Conservation (phyloP, 73 alveolate genomes). For the Tetrahymena malaccensis region DNA sequence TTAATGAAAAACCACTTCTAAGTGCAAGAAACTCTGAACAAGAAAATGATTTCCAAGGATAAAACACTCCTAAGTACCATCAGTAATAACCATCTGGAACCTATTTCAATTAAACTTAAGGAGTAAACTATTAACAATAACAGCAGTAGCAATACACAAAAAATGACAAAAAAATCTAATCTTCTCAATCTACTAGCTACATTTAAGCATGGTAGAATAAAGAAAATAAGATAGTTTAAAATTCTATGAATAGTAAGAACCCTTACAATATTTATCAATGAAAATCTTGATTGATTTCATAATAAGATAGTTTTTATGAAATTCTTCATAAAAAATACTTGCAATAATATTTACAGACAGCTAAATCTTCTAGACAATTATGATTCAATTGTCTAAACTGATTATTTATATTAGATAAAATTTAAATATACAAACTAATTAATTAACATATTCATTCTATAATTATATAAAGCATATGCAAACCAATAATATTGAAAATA, state of each 20-base stretch:
- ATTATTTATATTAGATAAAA: no score
- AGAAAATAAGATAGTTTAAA: neutral
- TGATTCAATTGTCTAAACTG: neutral
- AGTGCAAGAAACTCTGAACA: neutral
- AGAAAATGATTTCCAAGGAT: neutral
- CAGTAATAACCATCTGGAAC: neutral
- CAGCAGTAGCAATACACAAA: neutral
- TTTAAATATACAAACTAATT: neutral
- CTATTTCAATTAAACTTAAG: neutral
- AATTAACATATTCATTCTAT: no score
- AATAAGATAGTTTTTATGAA: neutral
- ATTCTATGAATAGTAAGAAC: neutral
- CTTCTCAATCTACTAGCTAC: neutral
- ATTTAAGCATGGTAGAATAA: neutral
- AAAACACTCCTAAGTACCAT: neutral
- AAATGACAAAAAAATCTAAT: neutral
- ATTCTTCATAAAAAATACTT: neutral
- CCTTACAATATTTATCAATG: neutral
- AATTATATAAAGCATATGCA: neutral
- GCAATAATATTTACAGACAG: no score
- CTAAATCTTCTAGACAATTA: no score
- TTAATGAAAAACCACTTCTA: neutral
- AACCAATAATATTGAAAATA: neutral
- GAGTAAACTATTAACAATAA: neutral
- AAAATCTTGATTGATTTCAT: neutral